Percentiles rank a stretch among this genome's conserved stretches.
These are phyloP conservation scores for Escallonia rubra DNA, from an alignment of 129 eudicot genomes.

Conservation along the genomic window DNA sequence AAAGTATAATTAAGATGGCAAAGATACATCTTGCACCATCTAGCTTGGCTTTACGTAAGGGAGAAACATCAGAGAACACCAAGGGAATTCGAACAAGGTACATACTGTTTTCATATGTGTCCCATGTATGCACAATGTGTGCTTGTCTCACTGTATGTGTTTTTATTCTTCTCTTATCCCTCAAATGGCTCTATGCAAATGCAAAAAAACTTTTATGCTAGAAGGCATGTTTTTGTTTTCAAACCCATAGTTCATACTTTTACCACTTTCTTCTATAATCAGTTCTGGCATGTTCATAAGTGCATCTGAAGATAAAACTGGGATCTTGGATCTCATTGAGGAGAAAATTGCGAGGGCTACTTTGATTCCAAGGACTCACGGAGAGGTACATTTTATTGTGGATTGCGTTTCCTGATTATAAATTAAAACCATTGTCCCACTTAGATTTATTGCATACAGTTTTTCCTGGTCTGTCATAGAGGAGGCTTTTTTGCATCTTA, in stretches of 20 bases:
- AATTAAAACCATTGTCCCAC: no score
- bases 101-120: neutral
- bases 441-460: no score
- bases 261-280: slow-evolving; percentile 11
- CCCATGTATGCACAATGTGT: neutral
- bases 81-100: slow-evolving; percentile 91
- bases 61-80: slow-evolving; percentile 74
- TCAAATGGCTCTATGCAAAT: no score
- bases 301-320: slow-evolving; percentile 82
- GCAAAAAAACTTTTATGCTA: neutral
- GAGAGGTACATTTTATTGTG: slow-evolving; percentile 57
- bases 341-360: slow-evolving; percentile 81
- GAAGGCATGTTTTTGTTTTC: neutral
- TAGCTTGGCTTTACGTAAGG: slow-evolving; percentile 71
- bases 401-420: neutral
- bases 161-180: neutral
- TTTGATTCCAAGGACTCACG: slow-evolving; percentile 73
- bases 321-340: slow-evolving; percentile 71
- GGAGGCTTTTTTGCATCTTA: no score
- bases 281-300: slow-evolving; percentile 95
- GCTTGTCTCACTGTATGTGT: neutral
- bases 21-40: slow-evolving; percentile 65
- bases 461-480: no score
- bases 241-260: neutral
- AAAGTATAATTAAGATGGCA: slow-evolving; percentile 60